A percentile compares a stretch with the other conserved stretches of the same genome.
phyloP scores from a whole-genome alignment of 495 filamentous ascomycete species.

The Penicillium lividum region DNA sequence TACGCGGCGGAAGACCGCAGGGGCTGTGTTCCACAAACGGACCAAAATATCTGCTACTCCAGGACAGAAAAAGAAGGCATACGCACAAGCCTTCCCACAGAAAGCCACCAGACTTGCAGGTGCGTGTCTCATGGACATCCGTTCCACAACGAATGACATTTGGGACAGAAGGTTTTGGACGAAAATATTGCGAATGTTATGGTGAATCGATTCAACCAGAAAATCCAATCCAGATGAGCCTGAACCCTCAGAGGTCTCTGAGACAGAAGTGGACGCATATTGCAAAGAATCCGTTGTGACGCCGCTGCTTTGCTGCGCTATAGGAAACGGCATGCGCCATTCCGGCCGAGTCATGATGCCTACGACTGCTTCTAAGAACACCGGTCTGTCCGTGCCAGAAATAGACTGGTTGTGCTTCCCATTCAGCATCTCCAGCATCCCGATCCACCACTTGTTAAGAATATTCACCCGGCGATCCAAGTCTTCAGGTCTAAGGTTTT shows the following conservation, averaged over 20 bases:
- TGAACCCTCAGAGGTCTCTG: constrained; percentile 41
- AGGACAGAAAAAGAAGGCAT: constrained; percentile 94
- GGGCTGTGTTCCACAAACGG: constrained; percentile 73
- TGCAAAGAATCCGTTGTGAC: constrained; percentile 31
- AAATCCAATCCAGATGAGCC: constrained; percentile 66
- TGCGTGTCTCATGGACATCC: constrained; percentile 86
- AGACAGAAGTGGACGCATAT: constrained; percentile 41
- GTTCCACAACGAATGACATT: constrained; percentile 86
- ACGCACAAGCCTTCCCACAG: constrained; percentile 90
- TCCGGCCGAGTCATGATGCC: constrained; percentile 91
- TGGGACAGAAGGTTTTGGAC: constrained; percentile 83
- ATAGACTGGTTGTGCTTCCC: constrained; percentile 70
- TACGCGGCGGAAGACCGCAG: constrained; percentile 67
- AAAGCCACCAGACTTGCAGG: constrained; percentile 91
- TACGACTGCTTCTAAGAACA: constrained; percentile 76
- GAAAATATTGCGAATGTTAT: constrained; percentile 93
- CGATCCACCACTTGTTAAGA: constrained; percentile 95
- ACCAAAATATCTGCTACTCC: constrained; percentile 86
- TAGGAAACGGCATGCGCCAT: constrained; percentile 76
- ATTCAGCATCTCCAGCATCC: constrained; percentile 82
- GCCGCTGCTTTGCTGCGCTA: constrained; percentile 27
- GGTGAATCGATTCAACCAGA: constrained; percentile 83
- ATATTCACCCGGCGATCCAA: constrained; percentile 80
- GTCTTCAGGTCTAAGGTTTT: constrained; percentile 73
- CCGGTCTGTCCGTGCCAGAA: constrained; percentile 75